phyloP scores from a whole-genome alignment of 129 eudicot genomes.

The Cynara cardunculus region DNA sequence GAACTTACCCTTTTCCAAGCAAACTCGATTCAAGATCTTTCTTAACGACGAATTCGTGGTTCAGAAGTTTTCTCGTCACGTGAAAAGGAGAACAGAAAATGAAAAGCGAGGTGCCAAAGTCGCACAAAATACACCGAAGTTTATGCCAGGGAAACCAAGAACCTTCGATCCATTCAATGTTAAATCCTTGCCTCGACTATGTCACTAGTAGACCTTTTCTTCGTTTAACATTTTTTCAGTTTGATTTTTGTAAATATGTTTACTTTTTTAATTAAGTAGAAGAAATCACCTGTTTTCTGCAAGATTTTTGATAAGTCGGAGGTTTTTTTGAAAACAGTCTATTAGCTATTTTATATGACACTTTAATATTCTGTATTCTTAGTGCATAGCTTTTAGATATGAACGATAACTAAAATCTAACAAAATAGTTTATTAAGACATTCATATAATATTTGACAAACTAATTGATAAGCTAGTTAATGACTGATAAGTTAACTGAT shows the following conservation, averaged over 20 bases:
- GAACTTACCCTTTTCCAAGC: constrained; percentile 15
- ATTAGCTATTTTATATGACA: neutral
- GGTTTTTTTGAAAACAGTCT: neutral
- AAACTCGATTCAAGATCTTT: neutral
- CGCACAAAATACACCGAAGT: neutral
- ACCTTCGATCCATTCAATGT: constrained; percentile 4
- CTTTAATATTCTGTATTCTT: too few relatives aligned
- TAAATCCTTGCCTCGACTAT: constrained; percentile 29
- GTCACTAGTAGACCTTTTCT: constrained; percentile 1
- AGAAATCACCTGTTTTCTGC: neutral
- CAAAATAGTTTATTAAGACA: too few relatives aligned
- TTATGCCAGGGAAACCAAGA: constrained; percentile 12
- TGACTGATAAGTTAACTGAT: too few relatives aligned
- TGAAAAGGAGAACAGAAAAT: neutral
- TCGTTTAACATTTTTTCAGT: neutral
- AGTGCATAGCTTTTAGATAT: too few relatives aligned
- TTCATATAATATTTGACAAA: too few relatives aligned
- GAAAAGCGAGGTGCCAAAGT: neutral
- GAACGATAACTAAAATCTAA: too few relatives aligned
- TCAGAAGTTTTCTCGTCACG: neutral
- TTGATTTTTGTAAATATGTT: neutral
- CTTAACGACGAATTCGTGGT: neutral
- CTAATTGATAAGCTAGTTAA: too few relatives aligned
- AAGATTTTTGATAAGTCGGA: neutral
- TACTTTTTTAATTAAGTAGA: neutral